Base-by-base conservation (phyloP, 2,329 filamentous ascomycete species). In the Cladobotryum protrusum region DNA sequence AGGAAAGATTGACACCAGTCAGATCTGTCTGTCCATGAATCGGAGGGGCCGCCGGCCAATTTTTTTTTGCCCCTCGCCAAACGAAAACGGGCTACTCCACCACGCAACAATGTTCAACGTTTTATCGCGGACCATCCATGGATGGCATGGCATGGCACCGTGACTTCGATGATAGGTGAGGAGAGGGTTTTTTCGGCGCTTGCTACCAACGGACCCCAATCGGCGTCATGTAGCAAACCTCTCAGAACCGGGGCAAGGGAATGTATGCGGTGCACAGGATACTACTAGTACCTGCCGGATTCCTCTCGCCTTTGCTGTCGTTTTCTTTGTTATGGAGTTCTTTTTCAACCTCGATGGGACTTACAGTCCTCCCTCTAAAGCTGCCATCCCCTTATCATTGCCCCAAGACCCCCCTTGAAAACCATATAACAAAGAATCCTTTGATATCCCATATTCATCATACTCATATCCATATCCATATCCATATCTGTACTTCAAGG, bases 121-220 rank as follows among this genome's bases (percentile, higher is more conserved):
- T n/a, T 37, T 17, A n/a, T 37, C 35, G 14, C 9, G 13, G 13
- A 5, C 35, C 24, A 29, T 42, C 40, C 15, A 42, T 42, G 24
- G 20, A 42, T 42, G 24, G 20, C 20, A 4, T 24, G 20, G 24
- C 24, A 29, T 29, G 50, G 47, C 50, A 52, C 47, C 42, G 50
- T 52, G 50, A 49, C 50, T 41, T 18, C 37, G 43, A 45, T 47
- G 41, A 52, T 52, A 49, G 45, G 49, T 37, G 42, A 45, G 20
- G 37, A 45, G 24, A 29, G 24, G 24, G 3, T 41, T 49, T 45
- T 49, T 52, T 42, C 19, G 49, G 50, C 42, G 50, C 46, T 49
- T 51, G 49, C 34, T 51, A 51, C 49, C 49, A 47, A 40, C 47
- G 46, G 50, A 45, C 47, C 29, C 46, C 48, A 45, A 52, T 49